These are phyloP conservation scores for Phialemonium atrogriseum DNA, from an alignment of 2,329 filamentous ascomycete species.

Conservation along the genomic window DNA sequence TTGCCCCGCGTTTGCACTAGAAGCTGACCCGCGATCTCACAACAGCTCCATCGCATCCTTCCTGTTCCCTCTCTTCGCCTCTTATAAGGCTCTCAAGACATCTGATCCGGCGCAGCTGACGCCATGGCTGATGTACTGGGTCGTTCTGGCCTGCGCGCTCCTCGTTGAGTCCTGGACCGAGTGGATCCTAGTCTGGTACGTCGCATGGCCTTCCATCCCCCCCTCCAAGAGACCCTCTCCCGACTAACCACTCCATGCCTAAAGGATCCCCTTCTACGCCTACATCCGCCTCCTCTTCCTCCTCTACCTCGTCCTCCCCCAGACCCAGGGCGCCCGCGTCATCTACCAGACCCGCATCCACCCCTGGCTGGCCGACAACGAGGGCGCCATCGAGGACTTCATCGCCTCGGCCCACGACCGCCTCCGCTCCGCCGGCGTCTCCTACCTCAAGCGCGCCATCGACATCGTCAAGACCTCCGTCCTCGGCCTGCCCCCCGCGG, in stretches of 20 bases:
- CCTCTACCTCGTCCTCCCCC: constrained; percentile 92
- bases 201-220: background rate
- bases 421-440: constrained; percentile 66
- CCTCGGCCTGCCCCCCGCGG: constrained; percentile 62
- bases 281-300: constrained; percentile 83
- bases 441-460: constrained; percentile 64
- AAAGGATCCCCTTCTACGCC: constrained; percentile 82
- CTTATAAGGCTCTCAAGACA: constrained; percentile 94
- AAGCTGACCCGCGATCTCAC: constrained; percentile 11
- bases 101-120: constrained; percentile 81
- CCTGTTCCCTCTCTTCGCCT: constrained; percentile 91
- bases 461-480: constrained; percentile 67
- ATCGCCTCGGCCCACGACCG: constrained; percentile 76
- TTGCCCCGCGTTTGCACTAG: constrained; percentile 8
- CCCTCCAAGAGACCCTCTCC: constrained; percentile 3
- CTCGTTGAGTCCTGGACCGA: constrained; percentile 80
- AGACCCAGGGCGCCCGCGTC: constrained; percentile 84
- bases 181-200: constrained; percentile 75
- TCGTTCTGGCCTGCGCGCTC: constrained; percentile 74
- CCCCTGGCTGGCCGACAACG: constrained; percentile 82
- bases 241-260: constrained; percentile 1
- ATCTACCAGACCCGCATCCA: constrained; percentile 81
- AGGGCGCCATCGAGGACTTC: constrained; percentile 80
- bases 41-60: constrained; percentile 75
- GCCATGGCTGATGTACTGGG: constrained; percentile 99